Evolutionary conservation across 345 rosid species (phyloP), one percentile per base, ranked within the genome.

Genomic region (Aurinia saxatilis): DNA sequence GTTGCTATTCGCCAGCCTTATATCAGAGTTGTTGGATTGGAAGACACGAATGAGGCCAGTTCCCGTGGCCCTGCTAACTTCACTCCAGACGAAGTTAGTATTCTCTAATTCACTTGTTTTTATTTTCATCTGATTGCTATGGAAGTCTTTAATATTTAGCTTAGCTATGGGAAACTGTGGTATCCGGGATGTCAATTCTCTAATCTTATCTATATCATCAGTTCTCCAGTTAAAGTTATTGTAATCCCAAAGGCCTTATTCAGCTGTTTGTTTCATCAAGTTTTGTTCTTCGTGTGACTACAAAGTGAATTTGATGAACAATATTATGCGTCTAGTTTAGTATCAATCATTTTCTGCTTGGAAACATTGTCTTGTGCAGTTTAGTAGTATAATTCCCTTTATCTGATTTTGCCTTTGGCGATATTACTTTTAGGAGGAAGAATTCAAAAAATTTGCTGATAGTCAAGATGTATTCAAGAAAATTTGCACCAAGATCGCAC

Each of bases 1-100:
- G 97, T 92, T 61, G 97, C 98, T 12, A 66, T 89, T 66, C 79
- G 97, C 57, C 98, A 89, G 77, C 95, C 98, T 54, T 92, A 89
- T 71, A 89, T 92, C 38, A 70, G 98, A 78, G 87, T 93, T 69
- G 91, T 87, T 46, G 96, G 96, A 55, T 70, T 90, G 63, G 97
- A 93, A 77, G 97, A 85, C 59, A 64, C 85, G 34, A 87, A 80
- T 57, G 95, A 90, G 72, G 85, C 85, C 57, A 85, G 76, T 65
- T 78, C 91, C 47, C 80, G 88, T 72, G 90, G 96, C 50, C 87
- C 82, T 65, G 77, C 88, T 23, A 74, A 84, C 74, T 93, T 85
- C 70, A 76, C 90, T 3, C 75, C 76, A 41, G 97, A 87, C 55
- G 99, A 87, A 86, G 99, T 93, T 66, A 74, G 59, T 49, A 37